These are phyloP conservation scores for Chytriomyces sp. DNA, from an alignment of 192 early-diverging fungal species.

Conservation along the genomic window DNA sequence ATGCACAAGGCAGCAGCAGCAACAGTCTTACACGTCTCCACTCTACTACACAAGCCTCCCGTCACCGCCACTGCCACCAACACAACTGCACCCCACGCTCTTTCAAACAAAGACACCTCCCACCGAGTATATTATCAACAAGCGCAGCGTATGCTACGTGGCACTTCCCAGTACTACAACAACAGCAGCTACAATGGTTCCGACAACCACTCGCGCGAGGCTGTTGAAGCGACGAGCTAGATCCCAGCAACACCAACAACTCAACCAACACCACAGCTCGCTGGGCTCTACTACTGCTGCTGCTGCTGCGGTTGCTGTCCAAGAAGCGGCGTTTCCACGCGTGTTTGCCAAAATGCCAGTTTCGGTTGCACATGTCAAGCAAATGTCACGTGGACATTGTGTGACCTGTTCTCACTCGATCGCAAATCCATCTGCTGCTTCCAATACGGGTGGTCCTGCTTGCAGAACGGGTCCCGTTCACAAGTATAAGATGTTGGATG, in stretches of 20 bases:
- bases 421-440: too few species aligned
- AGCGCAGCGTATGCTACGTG: constrained; percentile 4
- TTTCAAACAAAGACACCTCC: neutral
- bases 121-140: neutral
- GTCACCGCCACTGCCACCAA: neutral
- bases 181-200: neutral
- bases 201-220: neutral
- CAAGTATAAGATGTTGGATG: too few species aligned
- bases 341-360: too few species aligned
- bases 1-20: neutral
- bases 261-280: neutral
- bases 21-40: neutral
- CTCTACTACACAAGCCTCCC: neutral
- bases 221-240: neutral
- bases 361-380: too few species aligned
- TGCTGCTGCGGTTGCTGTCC: too few species aligned
- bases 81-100: neutral
- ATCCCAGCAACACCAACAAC: neutral
- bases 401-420: too few species aligned
- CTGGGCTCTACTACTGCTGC: too few species aligned
- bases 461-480: too few species aligned
- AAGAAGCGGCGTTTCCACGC: too few species aligned
- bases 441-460: too few species aligned
- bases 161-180: neutral
- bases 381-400: too few species aligned